phyloP scores from a whole-genome alignment of 495 filamentous ascomycete species.

The Neurospora discreta region DNA sequence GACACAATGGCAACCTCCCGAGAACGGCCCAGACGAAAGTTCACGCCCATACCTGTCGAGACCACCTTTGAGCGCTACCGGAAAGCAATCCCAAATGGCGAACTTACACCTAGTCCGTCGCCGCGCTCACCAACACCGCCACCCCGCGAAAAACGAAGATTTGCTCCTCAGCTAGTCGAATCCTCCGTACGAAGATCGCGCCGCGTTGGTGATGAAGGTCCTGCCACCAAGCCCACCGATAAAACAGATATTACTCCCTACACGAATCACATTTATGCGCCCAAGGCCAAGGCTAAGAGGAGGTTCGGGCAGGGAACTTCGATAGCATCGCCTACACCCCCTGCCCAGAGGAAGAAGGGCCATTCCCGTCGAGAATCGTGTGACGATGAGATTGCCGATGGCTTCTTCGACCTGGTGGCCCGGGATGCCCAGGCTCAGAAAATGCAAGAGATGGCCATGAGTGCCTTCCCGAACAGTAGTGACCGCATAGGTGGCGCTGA shows the following conservation, averaged over 20 bases:
- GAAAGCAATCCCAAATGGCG: slow-evolving; percentile 28
- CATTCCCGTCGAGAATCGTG: slow-evolving; percentile 45
- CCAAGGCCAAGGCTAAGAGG: slow-evolving; percentile 28
- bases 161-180: slow-evolving; percentile 57
- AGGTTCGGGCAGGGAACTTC: slow-evolving; percentile 17
- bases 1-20: slow-evolving; percentile 15
- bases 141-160: slow-evolving; percentile 32
- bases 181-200: slow-evolving; percentile 48
- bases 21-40: slow-evolving; percentile 33
- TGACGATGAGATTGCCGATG: slow-evolving; percentile 60
- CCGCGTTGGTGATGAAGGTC: slow-evolving; percentile 39
- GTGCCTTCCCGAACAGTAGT: slow-evolving; percentile 37
- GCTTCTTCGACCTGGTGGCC: slow-evolving; percentile 64
- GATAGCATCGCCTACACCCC: slow-evolving; percentile 5
- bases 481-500: slow-evolving; percentile 38
- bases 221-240: slow-evolving; percentile 39
- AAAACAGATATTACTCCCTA: slow-evolving; percentile 49
- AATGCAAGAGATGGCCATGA: slow-evolving; percentile 37
- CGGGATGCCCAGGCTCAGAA: slow-evolving; percentile 60
- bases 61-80: slow-evolving; percentile 45
- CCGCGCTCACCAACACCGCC: slow-evolving; percentile 28
- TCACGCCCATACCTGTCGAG: slow-evolving; percentile 50
- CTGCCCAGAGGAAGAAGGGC: slow-evolving; percentile 6
- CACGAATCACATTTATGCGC: slow-evolving; percentile 45
- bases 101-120: slow-evolving; percentile 41